Evolutionary conservation across 768 basidiomycete species (phyloP), one percentile per base, ranked within the genome.

Genomic region (Pluteus cervinus): DNA sequence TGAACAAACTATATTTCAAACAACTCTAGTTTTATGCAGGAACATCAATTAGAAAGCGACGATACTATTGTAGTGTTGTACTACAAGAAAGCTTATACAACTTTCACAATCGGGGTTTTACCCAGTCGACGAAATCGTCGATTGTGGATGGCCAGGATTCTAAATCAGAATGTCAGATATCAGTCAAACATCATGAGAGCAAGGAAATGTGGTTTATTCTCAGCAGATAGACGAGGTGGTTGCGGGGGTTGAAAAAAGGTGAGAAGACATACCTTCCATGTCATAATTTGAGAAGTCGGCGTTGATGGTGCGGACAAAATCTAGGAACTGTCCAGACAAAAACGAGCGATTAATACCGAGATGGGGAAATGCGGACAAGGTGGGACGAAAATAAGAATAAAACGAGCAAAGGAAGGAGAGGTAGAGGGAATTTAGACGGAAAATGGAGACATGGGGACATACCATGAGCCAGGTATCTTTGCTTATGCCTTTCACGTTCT

Each of bases 391-490:
- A 36, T 25, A 31, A 24, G 17, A 36, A 22, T 16, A 28, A 43
- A n/a, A 24, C 7, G 17, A 21, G 32, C 15, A 32, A 14, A 6
- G 11, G 34, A 31, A 11, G 32, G 21, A 22, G 25, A 18, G 33
- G 24, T 36, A 36, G 20, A 24, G 32, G 30, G n/a, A n/a, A n/a
- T n/a, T n/a, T n/a, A n/a, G n/a, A n/a, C n/a, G n/a, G n/a, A n/a
- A n/a, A n/a, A n/a, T n/a, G n/a, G n/a, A n/a, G n/a, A n/a, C n/a
- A n/a, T n/a, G n/a, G n/a, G 20, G 10, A 61, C 79, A 29, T 33
- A 86, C 88, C 87, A 91, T 90, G 36, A 69, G 59, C 89, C 88
- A 91, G 12, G 85, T 86, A 61, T 90, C 89, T 61, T 85, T 87
- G 62, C 86, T 90, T 22, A 93, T 72, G 4, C 86, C 88, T 53